Base-by-base conservation (phyloP, 2,329 filamentous ascomycete species). In the Fusarium sp. region DNA sequence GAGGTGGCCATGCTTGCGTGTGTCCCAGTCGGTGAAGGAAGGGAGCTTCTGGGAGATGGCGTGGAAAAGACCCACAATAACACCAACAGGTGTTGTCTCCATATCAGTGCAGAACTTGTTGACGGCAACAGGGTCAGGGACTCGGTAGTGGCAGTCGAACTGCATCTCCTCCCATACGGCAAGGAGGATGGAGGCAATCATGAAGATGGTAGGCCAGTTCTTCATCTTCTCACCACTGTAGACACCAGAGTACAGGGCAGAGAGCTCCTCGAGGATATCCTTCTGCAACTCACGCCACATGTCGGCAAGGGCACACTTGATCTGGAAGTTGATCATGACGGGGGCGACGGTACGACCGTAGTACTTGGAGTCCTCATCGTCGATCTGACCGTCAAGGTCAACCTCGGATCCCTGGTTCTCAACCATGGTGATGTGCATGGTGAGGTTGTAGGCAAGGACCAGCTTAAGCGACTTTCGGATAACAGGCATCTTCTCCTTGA, bases 261-360 rank as follows among this genome's bases (percentile, higher is more conserved):
- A 98, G 3, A 98, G 89, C 85, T 98, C 95, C 84, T 97, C 95
- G 5, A 98, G 88, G 41, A 98, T 94, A 77, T 98, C 95, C 85
- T 97, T 97, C 82, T 98, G 95, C 64, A 98, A 87, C 82, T 97
- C 95, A 73, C 95, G 94, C 95, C 95, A 98, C 94, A 98, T 97
- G 79, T 97, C 94, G 74, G 95, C 95, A 84, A 98, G 91, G 60
- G 95, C 95, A 78, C 93, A 96, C 89, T 98, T 98, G 86, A 98
- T 94, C 85, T 98, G 94, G 89, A 98, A 98, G 87, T 98, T 98
- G 89, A 98, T 97, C 95, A 98, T 97, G 80, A 98, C 95, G 17
- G 95, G 95, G 20, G 95, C 95, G 71, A 97, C 91, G 39, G 92
- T 95, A 86, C 95, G 95, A 79, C 95, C 95, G 77, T 89, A 92